Base-by-base conservation (phyloP, 345 rosid genomes). In the Erucastrum elatum region DNA sequence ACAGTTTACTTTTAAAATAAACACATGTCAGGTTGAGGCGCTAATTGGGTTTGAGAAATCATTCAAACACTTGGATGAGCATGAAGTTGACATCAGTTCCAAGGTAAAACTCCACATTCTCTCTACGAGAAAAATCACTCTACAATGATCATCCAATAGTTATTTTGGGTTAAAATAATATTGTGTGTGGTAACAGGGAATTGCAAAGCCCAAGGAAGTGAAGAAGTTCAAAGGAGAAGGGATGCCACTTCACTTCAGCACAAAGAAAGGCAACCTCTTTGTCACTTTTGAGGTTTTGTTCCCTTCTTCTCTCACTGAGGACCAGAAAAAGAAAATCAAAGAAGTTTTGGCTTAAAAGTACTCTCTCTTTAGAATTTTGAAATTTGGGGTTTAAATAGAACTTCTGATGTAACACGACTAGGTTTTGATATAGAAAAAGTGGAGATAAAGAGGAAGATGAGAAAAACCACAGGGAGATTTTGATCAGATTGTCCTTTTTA, bases 31-130 rank as follows among this genome's bases (percentile, higher is more conserved):
- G 99, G 90, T 96, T 58, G 94, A 96, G 88, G 98, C 98, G 7
- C 94, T 96, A 71, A 97, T 91, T 82, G 99, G 99, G 73, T 96
- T 96, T 63, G 91, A 96, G 89, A 96, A 91, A 88, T 86, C 89
- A 71, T 81, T 91, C 29, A 88, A 88, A 83, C 99, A 96, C 79
- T 92, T 96, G 16, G 98, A 96, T 78, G 97, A 88, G 6, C 99
- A 87, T 84, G 85, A 87, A 72, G 97, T 96, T 33, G 88, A 91
- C 80, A 90, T 93, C 30, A 58, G 97, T 82, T 80, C 92, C 72
- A 91, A 89, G 98, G 99, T 91, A 83, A 46, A 65, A 71, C 35
- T 55, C n/a, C n/a, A 30, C 25, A 46, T 58, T 46, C 7, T 46
- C 4, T 13, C 27, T 29, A 71, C 8, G 63, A 15, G n/a, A 2